Base-by-base conservation (phyloP, 2,329 filamentous ascomycete genomes). In the Tricladium varicosporioides region DNA sequence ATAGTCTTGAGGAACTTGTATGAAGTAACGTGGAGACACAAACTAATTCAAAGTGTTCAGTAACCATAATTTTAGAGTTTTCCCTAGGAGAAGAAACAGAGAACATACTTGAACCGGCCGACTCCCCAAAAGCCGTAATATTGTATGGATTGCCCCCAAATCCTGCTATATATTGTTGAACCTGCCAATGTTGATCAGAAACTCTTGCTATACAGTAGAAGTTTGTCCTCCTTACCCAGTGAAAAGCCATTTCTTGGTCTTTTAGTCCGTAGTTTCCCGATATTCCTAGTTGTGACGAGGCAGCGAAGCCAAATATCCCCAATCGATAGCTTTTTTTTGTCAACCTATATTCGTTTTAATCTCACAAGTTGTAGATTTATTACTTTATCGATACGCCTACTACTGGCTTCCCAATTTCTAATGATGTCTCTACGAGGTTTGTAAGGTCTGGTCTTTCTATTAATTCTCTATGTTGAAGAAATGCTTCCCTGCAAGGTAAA, bases 101-200 rank as follows among this genome's bases (percentile, higher is more conserved):
- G 40, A 15, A 36, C 40, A 10, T 60, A 64, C 62, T 64, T 47
- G 55, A 53, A 8, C 63, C 63, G 18, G 63, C 63, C 32, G 60
- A 78, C 58, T 79, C 73, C n/a, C 78, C 78, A 15, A 73, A 65
- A 15, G 72, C 63, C 1, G 70, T 71, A 10, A 72, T 55, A 13
- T 53, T 59, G 0, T 59, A 46, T 2, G 69, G 64, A 49, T 72
- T 64, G 5, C 71, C 70, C 4, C 71, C 69, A 48, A 74, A 73
- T 1, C 65, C 67, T 1, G 58, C 36, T 16, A 73, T 67, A 40
- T 72, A 52, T 7, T 63, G 58, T 46, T 68, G 51, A 15, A 62
- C 46, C 61, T 63, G 16, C 18, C 32, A 27, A 27, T 7, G 3
- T 7, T 27, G 3, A 27, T 27, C 22, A 27, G 22, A 27, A 27